These are phyloP conservation scores for Trichoderma semiorbis DNA, from an alignment of 2,329 filamentous ascomycete genomes.

Conservation along the genomic window DNA sequence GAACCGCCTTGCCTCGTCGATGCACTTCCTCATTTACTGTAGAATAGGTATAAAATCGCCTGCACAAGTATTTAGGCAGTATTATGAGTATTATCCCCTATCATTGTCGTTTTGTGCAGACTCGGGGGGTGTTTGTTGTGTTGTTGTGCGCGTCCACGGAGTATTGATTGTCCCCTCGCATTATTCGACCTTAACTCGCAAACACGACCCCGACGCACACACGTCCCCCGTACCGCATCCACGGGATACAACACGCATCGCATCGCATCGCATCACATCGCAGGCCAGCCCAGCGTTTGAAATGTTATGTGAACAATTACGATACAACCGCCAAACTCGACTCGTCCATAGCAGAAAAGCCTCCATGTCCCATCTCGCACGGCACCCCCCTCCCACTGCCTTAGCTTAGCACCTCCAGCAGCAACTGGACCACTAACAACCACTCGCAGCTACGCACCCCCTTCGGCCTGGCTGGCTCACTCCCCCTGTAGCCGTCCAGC, in stretches of 20 bases:
- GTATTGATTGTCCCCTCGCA: neutral
- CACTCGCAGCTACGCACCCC: neutral
- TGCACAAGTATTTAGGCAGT: neutral
- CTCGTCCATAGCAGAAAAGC: neutral
- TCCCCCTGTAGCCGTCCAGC: neutral
- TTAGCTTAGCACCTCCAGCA: neutral
- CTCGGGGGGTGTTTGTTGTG: neutral
- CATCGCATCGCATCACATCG: neutral
- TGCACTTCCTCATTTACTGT: neutral
- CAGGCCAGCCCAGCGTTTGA: neutral
- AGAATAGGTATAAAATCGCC: neutral
- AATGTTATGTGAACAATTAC: conserved; percentile 13
- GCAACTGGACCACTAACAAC: neutral
- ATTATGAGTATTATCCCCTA: neutral
- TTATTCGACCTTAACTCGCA: neutral
- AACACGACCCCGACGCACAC: conserved; percentile 11
- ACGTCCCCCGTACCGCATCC: neutral
- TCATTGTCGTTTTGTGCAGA: neutral
- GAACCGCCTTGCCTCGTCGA: conserved; percentile 5
- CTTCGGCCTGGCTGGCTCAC: neutral
- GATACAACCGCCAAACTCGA: neutral
- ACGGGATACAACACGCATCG: neutral
- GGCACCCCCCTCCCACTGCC: neutral
- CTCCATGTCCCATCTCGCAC: neutral
- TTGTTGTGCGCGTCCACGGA: conserved; percentile 5